Evolutionary conservation across 352 stramenopile species (phyloP).

Genomic region (Phytophthora podocarpi): DNA sequence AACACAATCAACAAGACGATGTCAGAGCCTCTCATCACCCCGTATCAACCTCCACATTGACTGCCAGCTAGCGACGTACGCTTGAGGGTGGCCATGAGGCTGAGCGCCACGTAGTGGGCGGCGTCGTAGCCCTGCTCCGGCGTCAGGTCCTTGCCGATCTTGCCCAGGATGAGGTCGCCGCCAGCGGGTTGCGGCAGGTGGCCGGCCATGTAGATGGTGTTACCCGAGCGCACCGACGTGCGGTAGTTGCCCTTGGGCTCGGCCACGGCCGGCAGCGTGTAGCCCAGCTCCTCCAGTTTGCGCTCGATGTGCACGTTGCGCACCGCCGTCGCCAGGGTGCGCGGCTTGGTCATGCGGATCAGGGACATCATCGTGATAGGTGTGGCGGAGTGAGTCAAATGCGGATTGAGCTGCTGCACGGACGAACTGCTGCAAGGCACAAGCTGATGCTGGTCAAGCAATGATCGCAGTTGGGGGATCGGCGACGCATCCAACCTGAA

Average conservation of each 20-base stretch:
- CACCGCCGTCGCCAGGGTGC: slow-evolving; percentile 28
- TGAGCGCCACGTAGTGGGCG: slow-evolving; percentile 89
- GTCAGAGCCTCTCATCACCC: not conserved
- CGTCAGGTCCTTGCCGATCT: slow-evolving; percentile 89
- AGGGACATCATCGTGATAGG: slow-evolving; percentile 34
- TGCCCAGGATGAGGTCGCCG: slow-evolving; percentile 86
- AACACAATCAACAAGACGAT: not conserved
- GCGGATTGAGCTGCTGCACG: slow-evolving; percentile 21
- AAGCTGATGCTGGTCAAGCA: not conserved
- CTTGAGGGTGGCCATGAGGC: slow-evolving; percentile 92
- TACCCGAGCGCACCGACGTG: slow-evolving; percentile 78
- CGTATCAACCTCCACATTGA: not conserved
- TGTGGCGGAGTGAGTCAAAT: slow-evolving; percentile 5
- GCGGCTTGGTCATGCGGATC: slow-evolving; percentile 34
- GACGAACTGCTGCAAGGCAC: not conserved
- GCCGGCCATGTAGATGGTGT: slow-evolving; percentile 86
- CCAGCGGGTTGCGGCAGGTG: slow-evolving; percentile 77
- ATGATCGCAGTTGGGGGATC: slow-evolving; percentile 9
- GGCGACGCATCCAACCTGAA: slow-evolving; percentile 20
- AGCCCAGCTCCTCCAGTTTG: slow-evolving; percentile 86
- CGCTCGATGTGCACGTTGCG: slow-evolving; percentile 84
- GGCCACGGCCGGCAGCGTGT: slow-evolving; percentile 79
- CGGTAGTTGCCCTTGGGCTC: slow-evolving; percentile 93
- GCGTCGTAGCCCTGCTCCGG: slow-evolving; percentile 92
- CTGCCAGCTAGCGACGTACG: slow-evolving; percentile 37